phyloP scores from a whole-genome alignment of 208 protist genomes.

The Leishmania aethiopica region DNA sequence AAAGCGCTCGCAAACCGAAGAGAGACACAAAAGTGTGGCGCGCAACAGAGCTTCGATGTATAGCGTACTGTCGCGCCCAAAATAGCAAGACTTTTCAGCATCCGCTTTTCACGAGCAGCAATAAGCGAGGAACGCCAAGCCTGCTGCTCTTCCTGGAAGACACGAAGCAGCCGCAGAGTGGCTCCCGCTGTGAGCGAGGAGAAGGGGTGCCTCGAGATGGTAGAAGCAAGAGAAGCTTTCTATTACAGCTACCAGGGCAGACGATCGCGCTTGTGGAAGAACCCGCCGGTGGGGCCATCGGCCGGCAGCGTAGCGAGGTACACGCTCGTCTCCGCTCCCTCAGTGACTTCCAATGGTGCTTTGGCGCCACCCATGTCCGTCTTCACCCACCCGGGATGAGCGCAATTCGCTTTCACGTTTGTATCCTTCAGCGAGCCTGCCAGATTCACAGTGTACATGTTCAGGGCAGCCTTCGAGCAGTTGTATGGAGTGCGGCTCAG shows the following conservation, averaged over 20 bases:
- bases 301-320: slow-evolving; percentile 74
- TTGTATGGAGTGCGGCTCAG: slow-evolving; percentile 46
- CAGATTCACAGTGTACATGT: slow-evolving; percentile 85
- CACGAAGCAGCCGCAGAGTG: not conserved
- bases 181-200: not conserved
- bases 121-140: not conserved
- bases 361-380: slow-evolving; percentile 71
- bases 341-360: slow-evolving; percentile 47
- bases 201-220: not conserved
- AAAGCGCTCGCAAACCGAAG: not conserved
- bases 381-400: slow-evolving; percentile 72
- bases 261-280: slow-evolving; percentile 75
- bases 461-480: slow-evolving; percentile 74
- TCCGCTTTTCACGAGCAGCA: not conserved
- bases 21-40: not conserved
- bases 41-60: not conserved
- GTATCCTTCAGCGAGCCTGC: slow-evolving; percentile 55
- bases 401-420: slow-evolving; percentile 66
- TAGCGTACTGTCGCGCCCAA: not conserved
- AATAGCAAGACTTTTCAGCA: not conserved
- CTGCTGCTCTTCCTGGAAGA: not conserved
- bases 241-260: slow-evolving; percentile 54
- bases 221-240: not conserved
- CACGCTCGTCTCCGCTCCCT: slow-evolving; percentile 74
- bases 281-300: slow-evolving; percentile 74